Base-by-base conservation (phyloP, 768 basidiomycete genomes). In the Leccinum olivaceopallidum region DNA sequence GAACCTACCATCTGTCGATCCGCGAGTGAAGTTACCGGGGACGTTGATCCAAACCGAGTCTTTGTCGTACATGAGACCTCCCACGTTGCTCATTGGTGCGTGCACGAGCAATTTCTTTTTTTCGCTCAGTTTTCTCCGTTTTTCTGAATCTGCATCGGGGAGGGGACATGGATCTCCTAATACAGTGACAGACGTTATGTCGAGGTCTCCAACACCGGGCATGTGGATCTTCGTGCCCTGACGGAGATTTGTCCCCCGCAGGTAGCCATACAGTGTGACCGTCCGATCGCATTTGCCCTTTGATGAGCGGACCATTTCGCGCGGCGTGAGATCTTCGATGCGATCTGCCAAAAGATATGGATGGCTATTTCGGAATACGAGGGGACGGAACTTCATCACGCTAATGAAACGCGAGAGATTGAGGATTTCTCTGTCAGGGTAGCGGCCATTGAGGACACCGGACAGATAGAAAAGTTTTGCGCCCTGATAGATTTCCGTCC, bases 401-500 rank as follows among this genome's bases (percentile, higher is more conserved):
- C 88, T 87, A 67, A 99, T 92, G 81, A 98, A 99, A 44, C 96
- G 90, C 24, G 90, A 90, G 61, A 99, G 88, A 72, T 98, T 97
- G 69, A 95, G 84, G 66, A 98, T 95, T 77, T 99, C 97, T 20
- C 85, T 87, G 75, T 99, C 97, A 32, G 97, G 95, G 74, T 98
- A 98, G 44, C 95, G 92, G 20, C 97, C 97, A 67, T 98, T 98
- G 67, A 98, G 83, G 34, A 98, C 93, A 18, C 96, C 97, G 3
- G 93, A 95, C 55, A 98, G 87, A 74, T 97, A 98, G 77, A 98
- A 98, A 8, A 99, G 86, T 73, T 99, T 99, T 32, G 97, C 96
- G 54, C 97, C 97, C 68, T 95, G 92, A 74, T 98, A 98, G 13
- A 99, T 98, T 75, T 99, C 97, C 0, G 95, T 94, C 97, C 97